phyloP scores from a whole-genome alignment of 2,329 filamentous ascomycete species.

The Xylaria sp. region DNA sequence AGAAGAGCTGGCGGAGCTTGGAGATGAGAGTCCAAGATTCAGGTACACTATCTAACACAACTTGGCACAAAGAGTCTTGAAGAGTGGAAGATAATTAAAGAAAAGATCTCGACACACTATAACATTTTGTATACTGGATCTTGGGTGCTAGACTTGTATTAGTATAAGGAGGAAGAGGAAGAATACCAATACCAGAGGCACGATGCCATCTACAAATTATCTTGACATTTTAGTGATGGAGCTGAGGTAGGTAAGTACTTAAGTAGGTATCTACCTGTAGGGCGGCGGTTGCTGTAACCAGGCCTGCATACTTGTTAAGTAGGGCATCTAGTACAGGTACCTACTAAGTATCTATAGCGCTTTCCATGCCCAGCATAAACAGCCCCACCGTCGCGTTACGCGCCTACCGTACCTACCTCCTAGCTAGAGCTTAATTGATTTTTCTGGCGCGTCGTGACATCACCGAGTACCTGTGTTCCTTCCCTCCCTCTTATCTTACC shows the following conservation, averaged over 20 bases:
- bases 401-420: slow-evolving; percentile 23
- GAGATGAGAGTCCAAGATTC: slow-evolving; percentile 64
- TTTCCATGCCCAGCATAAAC: not conserved
- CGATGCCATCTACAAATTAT: not conserved
- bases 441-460: slow-evolving; percentile 37
- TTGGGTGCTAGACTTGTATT: not conserved
- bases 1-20: slow-evolving; percentile 62
- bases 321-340: not conserved
- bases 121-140: not conserved
- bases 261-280: too few species aligned
- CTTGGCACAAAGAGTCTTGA: not conserved
- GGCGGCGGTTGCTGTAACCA: too few species aligned
- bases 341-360: not conserved
- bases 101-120: not conserved
- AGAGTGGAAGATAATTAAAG: too few species aligned
- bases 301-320: too few species aligned
- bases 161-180: not conserved
- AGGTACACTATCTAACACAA: slow-evolving; percentile 55
- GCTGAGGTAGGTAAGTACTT: too few species aligned
- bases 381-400: slow-evolving; percentile 25
- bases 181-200: not conserved
- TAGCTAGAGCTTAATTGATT: slow-evolving; percentile 27
- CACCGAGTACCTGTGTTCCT: slow-evolving; percentile 5
- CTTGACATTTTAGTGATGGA: too few species aligned
- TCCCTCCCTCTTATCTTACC: not conserved